Evolutionary conservation across 2,329 filamentous ascomycete species (phyloP).

Genomic region (Colletotrichum coccodes): DNA sequence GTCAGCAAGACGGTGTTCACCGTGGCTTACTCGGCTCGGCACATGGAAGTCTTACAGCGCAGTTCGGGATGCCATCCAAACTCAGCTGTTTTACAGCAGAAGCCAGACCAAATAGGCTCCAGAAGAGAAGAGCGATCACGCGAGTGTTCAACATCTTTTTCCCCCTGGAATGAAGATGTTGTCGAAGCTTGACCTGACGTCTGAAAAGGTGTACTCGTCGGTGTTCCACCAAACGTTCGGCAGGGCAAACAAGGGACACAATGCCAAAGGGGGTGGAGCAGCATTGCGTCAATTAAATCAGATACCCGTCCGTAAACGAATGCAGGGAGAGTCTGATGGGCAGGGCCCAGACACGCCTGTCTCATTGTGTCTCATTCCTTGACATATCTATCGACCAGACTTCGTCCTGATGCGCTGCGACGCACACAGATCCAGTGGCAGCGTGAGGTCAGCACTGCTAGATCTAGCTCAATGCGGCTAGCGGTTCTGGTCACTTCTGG

Average conservation of each 20-base stretch:
- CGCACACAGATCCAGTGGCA: background rate
- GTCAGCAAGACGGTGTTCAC: background rate
- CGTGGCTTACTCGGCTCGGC: background rate
- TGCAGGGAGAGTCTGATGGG: background rate
- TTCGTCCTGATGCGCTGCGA: background rate
- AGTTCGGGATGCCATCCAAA: background rate
- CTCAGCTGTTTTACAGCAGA: background rate
- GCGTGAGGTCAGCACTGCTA: background rate
- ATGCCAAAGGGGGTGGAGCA: background rate
- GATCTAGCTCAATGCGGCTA: background rate
- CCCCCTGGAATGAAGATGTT: background rate
- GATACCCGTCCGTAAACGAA: background rate
- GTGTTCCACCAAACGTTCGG: background rate
- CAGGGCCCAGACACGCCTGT: background rate
- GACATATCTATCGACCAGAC: background rate
- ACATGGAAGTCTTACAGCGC: background rate
- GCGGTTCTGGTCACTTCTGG: background rate
- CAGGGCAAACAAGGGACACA: background rate
- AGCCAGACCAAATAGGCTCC: background rate
- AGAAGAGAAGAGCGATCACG: background rate
- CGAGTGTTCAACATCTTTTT: background rate
- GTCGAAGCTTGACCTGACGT: background rate
- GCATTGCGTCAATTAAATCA: background rate
- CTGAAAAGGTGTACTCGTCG: background rate
- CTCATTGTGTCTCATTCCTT: background rate